Conservation (phyloP, 1,139 yeast species). For the Hyphopichia burtonii region DNA sequence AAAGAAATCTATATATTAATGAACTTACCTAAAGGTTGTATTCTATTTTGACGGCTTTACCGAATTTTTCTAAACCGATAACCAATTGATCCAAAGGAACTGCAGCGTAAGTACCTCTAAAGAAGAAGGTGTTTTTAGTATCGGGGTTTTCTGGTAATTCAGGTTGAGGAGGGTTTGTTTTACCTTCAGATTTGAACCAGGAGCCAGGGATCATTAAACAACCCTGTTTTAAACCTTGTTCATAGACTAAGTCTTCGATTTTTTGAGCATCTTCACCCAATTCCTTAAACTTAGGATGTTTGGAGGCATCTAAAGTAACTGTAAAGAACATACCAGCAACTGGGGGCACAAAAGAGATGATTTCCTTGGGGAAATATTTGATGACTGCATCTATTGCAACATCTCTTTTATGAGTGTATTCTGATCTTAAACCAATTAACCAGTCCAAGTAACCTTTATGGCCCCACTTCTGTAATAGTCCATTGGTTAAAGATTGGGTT, state of each 20-base stretch:
- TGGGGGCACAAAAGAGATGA: conserved; percentile 63
- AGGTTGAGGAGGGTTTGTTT: conserved; percentile 52
- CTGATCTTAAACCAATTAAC: conserved; percentile 82
- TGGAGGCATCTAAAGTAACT: conserved; percentile 67
- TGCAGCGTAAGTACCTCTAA: conserved; percentile 91
- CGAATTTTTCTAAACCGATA: conserved; percentile 64
- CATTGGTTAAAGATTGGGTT: conserved; percentile 67
- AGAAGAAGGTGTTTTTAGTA: conserved; percentile 53
- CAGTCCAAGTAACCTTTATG: conserved; percentile 69
- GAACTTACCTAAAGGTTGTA: too few species aligned
- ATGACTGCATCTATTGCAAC: conserved; percentile 69
- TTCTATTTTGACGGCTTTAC: conserved; percentile 53
- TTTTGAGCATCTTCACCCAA: conserved; percentile 50
- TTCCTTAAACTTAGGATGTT: conserved; percentile 72
- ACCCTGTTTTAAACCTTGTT: conserved; percentile 62
- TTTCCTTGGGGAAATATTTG: conserved; percentile 57
- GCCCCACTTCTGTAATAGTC: conserved; percentile 49
- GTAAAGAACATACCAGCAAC: conserved; percentile 96
- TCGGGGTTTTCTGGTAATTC: conserved; percentile 31
- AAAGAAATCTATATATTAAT: too few species aligned
- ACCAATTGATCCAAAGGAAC: conserved; percentile 64
- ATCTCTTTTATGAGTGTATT: conserved; percentile 72
- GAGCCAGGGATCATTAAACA: conserved; percentile 85
- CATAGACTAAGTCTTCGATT: conserved; percentile 66
- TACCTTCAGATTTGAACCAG: conserved; percentile 66